Conservation (phyloP, 345 rosid genomes). For the Citrus maxima region DNA sequence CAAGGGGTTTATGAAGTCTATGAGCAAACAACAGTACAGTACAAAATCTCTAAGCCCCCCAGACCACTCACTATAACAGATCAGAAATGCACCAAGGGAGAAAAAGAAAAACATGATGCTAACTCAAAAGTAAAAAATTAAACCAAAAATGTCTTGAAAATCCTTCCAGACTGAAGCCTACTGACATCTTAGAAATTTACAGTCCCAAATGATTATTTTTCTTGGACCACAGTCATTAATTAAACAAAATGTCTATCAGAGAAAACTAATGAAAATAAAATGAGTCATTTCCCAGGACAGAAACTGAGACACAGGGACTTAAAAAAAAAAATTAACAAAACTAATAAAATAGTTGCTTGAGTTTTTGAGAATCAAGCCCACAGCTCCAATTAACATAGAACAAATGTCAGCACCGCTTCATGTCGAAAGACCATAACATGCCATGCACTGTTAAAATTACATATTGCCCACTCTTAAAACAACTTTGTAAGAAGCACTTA, state of each 20-base stretch:
- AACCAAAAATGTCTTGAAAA: background rate
- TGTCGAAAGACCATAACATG: background rate
- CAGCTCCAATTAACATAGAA: background rate
- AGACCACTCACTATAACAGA: background rate
- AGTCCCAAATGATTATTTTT: background rate
- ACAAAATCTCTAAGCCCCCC: background rate
- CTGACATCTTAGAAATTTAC: background rate
- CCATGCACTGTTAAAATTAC: background rate
- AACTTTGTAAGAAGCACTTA: background rate
- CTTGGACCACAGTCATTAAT: background rate
- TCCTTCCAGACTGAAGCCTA: background rate
- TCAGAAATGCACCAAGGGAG: background rate
- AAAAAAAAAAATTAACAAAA: background rate
- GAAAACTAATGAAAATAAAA: background rate
- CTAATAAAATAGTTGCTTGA: background rate
- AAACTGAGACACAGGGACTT: background rate
- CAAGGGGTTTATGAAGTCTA: background rate
- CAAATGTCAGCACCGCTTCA: background rate
- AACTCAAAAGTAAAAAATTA: background rate
- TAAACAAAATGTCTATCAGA: background rate
- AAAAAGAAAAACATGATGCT: background rate
- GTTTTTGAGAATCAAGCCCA: background rate
- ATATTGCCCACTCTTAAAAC: background rate
- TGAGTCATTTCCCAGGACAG: background rate
- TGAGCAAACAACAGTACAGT: background rate